phyloP scores from a whole-genome alignment of 2,329 filamentous ascomycete genomes.

The Boeremia exigua region DNA sequence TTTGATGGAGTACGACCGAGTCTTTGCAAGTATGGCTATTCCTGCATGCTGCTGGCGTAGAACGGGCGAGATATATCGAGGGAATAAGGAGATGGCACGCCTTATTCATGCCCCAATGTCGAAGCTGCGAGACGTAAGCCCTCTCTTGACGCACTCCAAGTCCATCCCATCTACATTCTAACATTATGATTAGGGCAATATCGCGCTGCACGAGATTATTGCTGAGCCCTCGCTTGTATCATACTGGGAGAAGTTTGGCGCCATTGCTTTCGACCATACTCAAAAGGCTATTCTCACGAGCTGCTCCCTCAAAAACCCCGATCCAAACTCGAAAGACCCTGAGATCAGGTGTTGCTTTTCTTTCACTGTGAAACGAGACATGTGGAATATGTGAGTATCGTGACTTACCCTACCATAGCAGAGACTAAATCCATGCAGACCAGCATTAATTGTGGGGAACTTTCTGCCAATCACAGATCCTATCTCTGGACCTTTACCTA shows the following conservation, averaged over 20 bases:
- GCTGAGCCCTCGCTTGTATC: constrained; percentile 93
- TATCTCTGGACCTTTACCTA: constrained; percentile 29
- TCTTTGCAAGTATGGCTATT: constrained; percentile 98
- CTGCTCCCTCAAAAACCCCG: constrained; percentile 82
- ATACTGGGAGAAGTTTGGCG: constrained; percentile 99
- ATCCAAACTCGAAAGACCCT: constrained; percentile 66
- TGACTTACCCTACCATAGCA: too few species aligned
- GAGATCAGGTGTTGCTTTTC: constrained; percentile 95
- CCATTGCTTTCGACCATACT: constrained; percentile 91
- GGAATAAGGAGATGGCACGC: constrained; percentile 99
- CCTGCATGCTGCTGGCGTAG: constrained; percentile 96
- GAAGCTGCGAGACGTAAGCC: constrained; percentile 82
- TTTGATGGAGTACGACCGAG: constrained; percentile 96
- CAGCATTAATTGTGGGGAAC: constrained; percentile 93
- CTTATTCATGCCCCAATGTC: constrained; percentile 93
- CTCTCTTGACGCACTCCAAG: not conserved
- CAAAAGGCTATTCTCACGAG: constrained; percentile 96
- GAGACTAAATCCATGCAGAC: constrained; percentile 58
- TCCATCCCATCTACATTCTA: constrained; percentile 8
- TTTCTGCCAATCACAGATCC: constrained; percentile 82
- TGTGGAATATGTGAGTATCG: constrained; percentile 88
- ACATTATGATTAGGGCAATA: constrained; percentile 73
- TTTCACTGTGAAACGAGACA: constrained; percentile 92
- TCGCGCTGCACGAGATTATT: constrained; percentile 93
- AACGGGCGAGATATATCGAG: constrained; percentile 95